phyloP scores from a whole-genome alignment of 768 basidiomycete species.

The Arthromyces matolae region DNA sequence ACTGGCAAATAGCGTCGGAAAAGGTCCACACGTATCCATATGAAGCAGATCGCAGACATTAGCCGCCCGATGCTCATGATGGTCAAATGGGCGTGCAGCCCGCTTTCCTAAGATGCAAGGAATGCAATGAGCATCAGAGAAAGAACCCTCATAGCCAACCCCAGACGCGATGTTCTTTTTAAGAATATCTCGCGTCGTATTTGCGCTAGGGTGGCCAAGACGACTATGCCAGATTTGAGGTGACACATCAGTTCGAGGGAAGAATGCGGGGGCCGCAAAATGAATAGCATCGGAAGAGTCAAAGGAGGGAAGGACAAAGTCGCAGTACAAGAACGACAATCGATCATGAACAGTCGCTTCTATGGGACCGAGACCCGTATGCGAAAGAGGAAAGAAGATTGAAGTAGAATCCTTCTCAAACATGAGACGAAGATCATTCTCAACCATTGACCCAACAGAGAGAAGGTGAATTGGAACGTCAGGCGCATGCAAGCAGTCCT shows the following conservation, averaged over 20 bases:
- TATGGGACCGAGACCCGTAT: not conserved
- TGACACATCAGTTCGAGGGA: not conserved
- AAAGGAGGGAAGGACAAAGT: not conserved
- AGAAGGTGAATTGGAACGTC: not conserved
- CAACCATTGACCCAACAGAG: not conserved
- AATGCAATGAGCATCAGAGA: not conserved
- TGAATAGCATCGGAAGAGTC: not conserved
- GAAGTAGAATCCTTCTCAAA: not conserved
- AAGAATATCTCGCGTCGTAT: not conserved
- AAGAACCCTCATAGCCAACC: not conserved
- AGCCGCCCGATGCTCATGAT: not conserved
- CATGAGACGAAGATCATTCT: not conserved
- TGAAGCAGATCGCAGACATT: not conserved
- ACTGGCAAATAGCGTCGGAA: not conserved
- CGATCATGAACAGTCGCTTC: not conserved
- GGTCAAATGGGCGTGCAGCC: not conserved
- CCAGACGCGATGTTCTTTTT: not conserved
- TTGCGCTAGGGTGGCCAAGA: not conserved
- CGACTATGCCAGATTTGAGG: not conserved
- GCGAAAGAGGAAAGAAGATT: not conserved
- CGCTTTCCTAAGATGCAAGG: too few relatives aligned
- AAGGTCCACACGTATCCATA: too few relatives aligned
- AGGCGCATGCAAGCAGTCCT: not conserved
- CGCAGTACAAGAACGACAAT: not conserved
- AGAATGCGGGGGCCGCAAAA: too few relatives aligned